Conservation (phyloP, 495 filamentous ascomycete species). For the Bacidia rubella region DNA sequence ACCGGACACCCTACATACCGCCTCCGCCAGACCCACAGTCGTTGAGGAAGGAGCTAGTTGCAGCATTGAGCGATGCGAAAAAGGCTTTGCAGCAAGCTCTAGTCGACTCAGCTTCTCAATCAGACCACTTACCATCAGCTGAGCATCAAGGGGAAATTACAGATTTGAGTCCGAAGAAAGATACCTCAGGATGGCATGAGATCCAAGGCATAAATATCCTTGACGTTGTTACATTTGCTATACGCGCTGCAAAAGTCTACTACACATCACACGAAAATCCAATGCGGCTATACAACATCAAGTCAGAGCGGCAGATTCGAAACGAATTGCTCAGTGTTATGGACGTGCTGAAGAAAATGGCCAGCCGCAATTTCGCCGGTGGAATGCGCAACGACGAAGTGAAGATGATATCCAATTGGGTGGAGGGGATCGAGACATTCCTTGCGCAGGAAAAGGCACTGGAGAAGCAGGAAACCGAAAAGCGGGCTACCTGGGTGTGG, state of each 20-base stretch:
- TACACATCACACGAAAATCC: slow-evolving; percentile 79
- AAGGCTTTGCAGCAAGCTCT: slow-evolving; percentile 44
- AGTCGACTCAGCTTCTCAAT: slow-evolving; percentile 14
- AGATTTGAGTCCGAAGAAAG: slow-evolving; percentile 14
- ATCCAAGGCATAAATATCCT: slow-evolving; percentile 83
- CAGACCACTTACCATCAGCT: slow-evolving; percentile 22
- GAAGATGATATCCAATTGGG: slow-evolving; percentile 60
- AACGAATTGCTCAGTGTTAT: slow-evolving; percentile 71
- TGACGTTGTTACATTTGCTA: slow-evolving; percentile 84
- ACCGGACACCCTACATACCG: slow-evolving; percentile 71
- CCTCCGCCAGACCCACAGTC: slow-evolving; percentile 72
- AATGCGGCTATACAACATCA: slow-evolving; percentile 70
- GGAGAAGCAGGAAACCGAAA: slow-evolving; percentile 57
- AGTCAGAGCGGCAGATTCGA: slow-evolving; percentile 67
- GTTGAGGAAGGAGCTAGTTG: slow-evolving; percentile 58
- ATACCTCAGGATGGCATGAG: slow-evolving; percentile 57
- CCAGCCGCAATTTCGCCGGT: slow-evolving; percentile 70
- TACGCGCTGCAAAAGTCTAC: slow-evolving; percentile 87
- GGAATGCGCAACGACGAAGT: slow-evolving; percentile 67
- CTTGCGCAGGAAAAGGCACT: slow-evolving; percentile 58
- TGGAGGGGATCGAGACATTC: slow-evolving; percentile 58
- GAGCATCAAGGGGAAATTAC: slow-evolving; percentile 20
- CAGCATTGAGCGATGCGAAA: slow-evolving; percentile 49
- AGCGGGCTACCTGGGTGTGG: slow-evolving; percentile 70
- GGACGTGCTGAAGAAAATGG: slow-evolving; percentile 83